Percentiles rank a stretch among this genome's conserved stretches.
phyloP scores from a whole-genome alignment of 73 alveolate species.

The Paramecium biaurelia region DNA sequence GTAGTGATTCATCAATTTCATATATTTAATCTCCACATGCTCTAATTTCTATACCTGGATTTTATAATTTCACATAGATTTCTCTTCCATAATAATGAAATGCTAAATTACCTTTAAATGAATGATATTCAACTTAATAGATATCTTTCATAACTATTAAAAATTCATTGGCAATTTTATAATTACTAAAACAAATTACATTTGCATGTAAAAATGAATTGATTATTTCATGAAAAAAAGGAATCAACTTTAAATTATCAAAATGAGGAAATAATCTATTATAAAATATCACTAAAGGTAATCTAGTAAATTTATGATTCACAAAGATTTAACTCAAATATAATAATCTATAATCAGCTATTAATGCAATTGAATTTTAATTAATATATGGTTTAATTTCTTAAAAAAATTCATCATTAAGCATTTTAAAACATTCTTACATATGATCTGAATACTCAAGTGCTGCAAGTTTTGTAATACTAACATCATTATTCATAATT shows the following conservation, averaged over 20 bases:
- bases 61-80: not conserved
- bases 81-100: constrained; percentile 36
- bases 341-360: constrained; percentile 34
- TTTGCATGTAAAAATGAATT: not conserved
- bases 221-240: not conserved
- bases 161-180: constrained; percentile 27
- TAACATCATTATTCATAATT: constrained; percentile 10
- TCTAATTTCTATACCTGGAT: constrained; percentile 7
- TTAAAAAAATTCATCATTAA: not conserved
- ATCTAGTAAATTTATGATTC: not conserved
- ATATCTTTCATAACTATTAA: not conserved
- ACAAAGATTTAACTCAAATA: not conserved
- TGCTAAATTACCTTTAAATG: constrained; percentile 18
- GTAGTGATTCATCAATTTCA: not conserved
- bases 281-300: not conserved
- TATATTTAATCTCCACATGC: not conserved
- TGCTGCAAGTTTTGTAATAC: constrained; percentile 33
- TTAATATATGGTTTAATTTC: not conserved
- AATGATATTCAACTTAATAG: not conserved
- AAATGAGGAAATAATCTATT: constrained; percentile 32
- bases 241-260: constrained; percentile 26
- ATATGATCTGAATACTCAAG: not conserved
- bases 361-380: not conserved
- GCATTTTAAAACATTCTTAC: not conserved
- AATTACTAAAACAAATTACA: constrained; percentile 39